Evolutionary conservation across 352 stramenopile species (phyloP).

Genomic region (Globisporangium barbulae): DNA sequence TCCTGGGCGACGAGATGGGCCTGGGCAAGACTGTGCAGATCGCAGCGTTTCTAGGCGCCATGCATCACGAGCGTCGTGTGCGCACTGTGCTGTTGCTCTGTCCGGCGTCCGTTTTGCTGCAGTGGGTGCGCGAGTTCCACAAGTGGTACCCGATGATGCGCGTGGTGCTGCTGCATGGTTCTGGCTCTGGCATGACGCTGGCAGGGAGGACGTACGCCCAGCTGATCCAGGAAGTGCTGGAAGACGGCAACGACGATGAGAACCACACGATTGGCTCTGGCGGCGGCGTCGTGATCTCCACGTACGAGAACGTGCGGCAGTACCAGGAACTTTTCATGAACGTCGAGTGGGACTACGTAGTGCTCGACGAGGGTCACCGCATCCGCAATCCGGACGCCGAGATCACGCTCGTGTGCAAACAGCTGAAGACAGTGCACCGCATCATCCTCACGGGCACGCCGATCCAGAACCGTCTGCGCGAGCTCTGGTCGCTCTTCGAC

Average conservation of each 20-base stretch:
- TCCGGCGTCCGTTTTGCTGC: slow-evolving; percentile 94
- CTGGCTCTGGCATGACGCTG: slow-evolving; percentile 50
- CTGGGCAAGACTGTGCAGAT: slow-evolving; percentile 97
- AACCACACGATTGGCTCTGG: slow-evolving; percentile 1
- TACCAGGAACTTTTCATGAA: slow-evolving; percentile 89
- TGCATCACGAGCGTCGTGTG: slow-evolving; percentile 55
- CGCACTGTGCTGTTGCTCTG: slow-evolving; percentile 89
- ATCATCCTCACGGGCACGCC: slow-evolving; percentile 92
- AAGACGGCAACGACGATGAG: slow-evolving; percentile 14
- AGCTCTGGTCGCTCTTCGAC: slow-evolving; percentile 99
- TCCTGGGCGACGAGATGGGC: slow-evolving; percentile 96
- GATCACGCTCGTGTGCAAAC: slow-evolving; percentile 94
- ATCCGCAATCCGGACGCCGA: slow-evolving; percentile 98
- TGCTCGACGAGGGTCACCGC: slow-evolving; percentile 98
- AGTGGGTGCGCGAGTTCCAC: slow-evolving; percentile 95
- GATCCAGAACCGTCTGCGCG: slow-evolving; percentile 93
- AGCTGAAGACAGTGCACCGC: slow-evolving; percentile 87
- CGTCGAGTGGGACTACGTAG: slow-evolving; percentile 95
- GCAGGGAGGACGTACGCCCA: slow-evolving; percentile 45
- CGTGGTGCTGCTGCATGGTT: slow-evolving; percentile 89
- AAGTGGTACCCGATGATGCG: slow-evolving; percentile 90
- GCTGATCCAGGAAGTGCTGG: slow-evolving; percentile 64
- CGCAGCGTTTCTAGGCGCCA: slow-evolving; percentile 73
- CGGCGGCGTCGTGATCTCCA: slow-evolving; percentile 94
- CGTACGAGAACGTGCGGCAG: slow-evolving; percentile 95